Conservation (phyloP, 176 grass and related monocot genomes). For the Typha latifolia region DNA sequence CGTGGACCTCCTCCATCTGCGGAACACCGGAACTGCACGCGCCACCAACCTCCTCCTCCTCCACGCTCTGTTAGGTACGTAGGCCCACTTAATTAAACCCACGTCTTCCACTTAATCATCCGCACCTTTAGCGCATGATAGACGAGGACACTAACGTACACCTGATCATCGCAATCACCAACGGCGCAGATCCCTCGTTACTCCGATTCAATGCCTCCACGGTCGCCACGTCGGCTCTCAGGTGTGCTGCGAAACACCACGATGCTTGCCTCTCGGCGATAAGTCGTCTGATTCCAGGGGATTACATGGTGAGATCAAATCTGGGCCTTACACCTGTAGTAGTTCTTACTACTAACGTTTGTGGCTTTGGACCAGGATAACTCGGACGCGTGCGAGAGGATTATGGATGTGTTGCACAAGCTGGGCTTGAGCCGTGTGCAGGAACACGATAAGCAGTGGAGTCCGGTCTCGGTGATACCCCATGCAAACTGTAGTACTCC, state of each 20-base stretch:
- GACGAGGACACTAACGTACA: not conserved
- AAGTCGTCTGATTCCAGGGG: slow-evolving; percentile 6
- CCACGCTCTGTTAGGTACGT: slow-evolving; percentile 39
- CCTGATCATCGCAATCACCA: not conserved
- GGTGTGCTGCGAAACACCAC: slow-evolving; percentile 8
- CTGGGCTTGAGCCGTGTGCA: not conserved
- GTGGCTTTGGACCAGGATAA: not conserved
- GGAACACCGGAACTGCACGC: not conserved
- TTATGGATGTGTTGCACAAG: slow-evolving; percentile 9
- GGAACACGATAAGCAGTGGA: slow-evolving; percentile 12
- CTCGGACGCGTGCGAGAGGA: slow-evolving; percentile 15
- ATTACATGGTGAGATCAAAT: slow-evolving; percentile 22
- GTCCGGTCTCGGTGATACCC: slow-evolving; percentile 31
- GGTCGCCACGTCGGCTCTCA: slow-evolving; percentile 42
- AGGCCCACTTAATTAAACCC: not conserved
- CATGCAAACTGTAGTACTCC: not conserved
- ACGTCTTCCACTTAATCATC: not conserved
- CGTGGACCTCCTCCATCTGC: slow-evolving; percentile 27
- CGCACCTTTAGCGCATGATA: not conserved
- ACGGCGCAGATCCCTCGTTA: slow-evolving; percentile 18
- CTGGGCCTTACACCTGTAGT: not conserved
- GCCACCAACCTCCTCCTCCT: slow-evolving; percentile 48
- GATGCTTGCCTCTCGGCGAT: not conserved
- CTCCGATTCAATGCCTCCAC: slow-evolving; percentile 37
- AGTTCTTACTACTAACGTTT: not conserved